A percentile compares a stretch with the other conserved stretches of the same genome.
These are phyloP conservation scores for Ascochyta lentis DNA, from an alignment of 2,329 filamentous ascomycete species.

Conservation along the genomic window DNA sequence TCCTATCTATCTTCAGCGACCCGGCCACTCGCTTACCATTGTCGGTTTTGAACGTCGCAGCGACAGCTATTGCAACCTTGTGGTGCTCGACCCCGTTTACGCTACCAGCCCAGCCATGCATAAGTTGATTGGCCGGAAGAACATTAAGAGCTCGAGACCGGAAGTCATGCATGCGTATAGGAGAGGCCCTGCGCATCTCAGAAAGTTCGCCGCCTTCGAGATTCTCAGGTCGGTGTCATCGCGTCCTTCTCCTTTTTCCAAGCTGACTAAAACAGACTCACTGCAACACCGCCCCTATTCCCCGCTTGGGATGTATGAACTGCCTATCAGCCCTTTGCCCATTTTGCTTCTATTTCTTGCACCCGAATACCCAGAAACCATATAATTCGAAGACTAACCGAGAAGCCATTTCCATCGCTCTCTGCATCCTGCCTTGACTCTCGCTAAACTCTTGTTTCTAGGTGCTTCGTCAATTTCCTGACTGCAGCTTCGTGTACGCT, in stretches of 20 bases:
- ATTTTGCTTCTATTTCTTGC: slow-evolving; percentile 8
- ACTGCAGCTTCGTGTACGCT: slow-evolving; percentile 47
- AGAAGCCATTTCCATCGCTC: background rate
- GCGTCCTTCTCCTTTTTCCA: background rate
- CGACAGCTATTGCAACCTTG: slow-evolving; percentile 70
- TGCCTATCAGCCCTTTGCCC: slow-evolving; percentile 3
- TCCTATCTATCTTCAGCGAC: slow-evolving; percentile 90
- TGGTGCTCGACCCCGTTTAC: slow-evolving; percentile 90
- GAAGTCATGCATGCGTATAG: slow-evolving; percentile 69
- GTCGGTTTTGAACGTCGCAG: slow-evolving; percentile 77
- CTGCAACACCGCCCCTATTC: slow-evolving; percentile 47
- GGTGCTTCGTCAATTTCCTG: slow-evolving; percentile 48
- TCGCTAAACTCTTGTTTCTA: slow-evolving; percentile 37
- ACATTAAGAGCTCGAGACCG: slow-evolving; percentile 61
- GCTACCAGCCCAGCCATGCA: slow-evolving; percentile 70
- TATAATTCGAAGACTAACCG: background rate
- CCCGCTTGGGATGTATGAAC: slow-evolving; percentile 52
- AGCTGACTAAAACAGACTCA: slow-evolving; percentile 40
- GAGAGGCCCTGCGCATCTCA: slow-evolving; percentile 70
- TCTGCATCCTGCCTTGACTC: background rate
- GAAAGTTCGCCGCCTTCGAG: slow-evolving; percentile 79
- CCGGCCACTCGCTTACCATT: slow-evolving; percentile 90
- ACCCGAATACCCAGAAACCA: slow-evolving; percentile 19
- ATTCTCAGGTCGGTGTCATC: slow-evolving; percentile 67
- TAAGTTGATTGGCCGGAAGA: slow-evolving; percentile 60